Evolutionary conservation across 1,284 basidiomycete species (phyloP).

Genomic region (Naganishia liquefaciens): DNA sequence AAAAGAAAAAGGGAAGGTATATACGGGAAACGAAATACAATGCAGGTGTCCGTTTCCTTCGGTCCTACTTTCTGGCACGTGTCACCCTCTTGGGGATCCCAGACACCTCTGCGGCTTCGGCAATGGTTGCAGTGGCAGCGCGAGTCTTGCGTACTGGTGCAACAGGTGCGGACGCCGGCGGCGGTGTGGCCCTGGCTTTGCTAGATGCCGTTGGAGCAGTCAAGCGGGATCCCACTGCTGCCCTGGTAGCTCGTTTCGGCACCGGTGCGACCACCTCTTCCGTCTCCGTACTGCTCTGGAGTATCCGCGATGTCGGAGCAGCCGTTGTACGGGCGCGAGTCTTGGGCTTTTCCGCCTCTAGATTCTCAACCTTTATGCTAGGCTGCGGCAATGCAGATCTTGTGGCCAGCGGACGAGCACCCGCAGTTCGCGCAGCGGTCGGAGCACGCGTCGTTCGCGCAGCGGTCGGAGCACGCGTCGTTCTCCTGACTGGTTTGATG

Average conservation of each 20-base stretch:
- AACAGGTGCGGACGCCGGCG: neutral
- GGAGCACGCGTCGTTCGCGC: constrained; percentile 3
- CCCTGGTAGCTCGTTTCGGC: constrained; percentile 5
- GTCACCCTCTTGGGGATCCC: constrained; percentile 23
- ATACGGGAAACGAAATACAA: no score
- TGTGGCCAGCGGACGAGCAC: constrained; percentile 5
- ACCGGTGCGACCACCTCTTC: neutral
- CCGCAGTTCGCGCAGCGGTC: constrained; percentile 1
- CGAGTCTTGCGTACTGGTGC: constrained; percentile 14
- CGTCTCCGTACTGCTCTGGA: constrained; percentile 18
- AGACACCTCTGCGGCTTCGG: neutral
- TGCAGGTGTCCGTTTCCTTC: no score
- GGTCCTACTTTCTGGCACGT: constrained; percentile 15
- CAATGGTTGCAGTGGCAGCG: neutral
- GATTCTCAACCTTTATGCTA: constrained; percentile 6
- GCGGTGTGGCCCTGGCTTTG: constrained; percentile 15
- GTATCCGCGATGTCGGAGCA: constrained; percentile 1
- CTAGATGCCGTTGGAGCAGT: constrained; percentile 16
- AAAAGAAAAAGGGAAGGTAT: no score
- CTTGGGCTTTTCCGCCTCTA: constrained; percentile 17
- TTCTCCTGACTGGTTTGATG: constrained; percentile 10
- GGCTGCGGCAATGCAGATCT: constrained; percentile 24
- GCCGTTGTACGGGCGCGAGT: constrained; percentile 1
- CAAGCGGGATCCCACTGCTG: constrained; percentile 15
- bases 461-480: constrained; percentile 4